These are phyloP conservation scores for Benincasa hispida DNA, from an alignment of 306 rosid genomes.

Conservation along the genomic window DNA sequence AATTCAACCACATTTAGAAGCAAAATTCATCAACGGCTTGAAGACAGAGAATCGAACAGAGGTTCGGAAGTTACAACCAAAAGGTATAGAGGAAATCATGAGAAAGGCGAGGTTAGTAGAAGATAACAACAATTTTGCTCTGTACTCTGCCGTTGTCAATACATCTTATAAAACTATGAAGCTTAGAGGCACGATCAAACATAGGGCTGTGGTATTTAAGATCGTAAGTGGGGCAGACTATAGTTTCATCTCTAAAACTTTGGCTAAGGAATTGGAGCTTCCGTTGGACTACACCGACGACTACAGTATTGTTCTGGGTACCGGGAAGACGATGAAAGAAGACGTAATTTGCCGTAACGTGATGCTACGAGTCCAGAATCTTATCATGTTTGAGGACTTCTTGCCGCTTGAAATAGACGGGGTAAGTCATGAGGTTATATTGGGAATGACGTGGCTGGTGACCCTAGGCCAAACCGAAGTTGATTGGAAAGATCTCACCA, in stretches of 20 bases:
- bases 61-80: not conserved
- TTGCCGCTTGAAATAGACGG: not conserved
- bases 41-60: not conserved
- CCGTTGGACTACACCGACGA: not conserved
- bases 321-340: not conserved
- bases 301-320: not conserved
- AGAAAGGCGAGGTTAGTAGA: not conserved
- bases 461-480: not conserved
- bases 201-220: not conserved
- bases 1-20: not conserved
- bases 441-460: not conserved
- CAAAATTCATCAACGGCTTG: not conserved
- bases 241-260: not conserved
- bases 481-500: not conserved
- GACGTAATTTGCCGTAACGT: not conserved
- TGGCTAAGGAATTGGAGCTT: not conserved
- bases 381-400: not conserved
- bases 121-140: not conserved
- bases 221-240: not conserved
- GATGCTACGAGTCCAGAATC: not conserved
- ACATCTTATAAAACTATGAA: no score
- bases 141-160: not conserved
- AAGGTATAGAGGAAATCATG: not conserved
- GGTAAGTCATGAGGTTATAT: not conserved
- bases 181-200: not conserved